A percentile compares a stretch with the other conserved stretches of the same genome.
Conservation (phyloP, 441 rosid species). For the Gossypium davidsonii region DNA sequence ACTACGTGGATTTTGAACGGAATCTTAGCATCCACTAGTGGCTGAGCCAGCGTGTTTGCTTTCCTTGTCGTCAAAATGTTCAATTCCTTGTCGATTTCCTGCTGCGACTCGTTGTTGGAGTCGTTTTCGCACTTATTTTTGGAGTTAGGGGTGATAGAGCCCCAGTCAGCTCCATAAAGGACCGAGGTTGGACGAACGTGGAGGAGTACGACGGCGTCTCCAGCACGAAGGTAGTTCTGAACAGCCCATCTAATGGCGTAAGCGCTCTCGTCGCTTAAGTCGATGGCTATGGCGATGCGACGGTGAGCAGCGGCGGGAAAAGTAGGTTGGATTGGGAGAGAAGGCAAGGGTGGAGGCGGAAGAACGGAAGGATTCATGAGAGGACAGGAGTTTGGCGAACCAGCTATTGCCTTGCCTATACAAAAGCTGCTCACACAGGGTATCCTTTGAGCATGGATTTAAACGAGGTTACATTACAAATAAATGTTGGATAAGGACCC, state of each 20-base stretch:
- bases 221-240: slow-evolving; percentile 42
- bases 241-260: slow-evolving; percentile 42
- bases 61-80: slow-evolving; percentile 38
- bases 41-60: slow-evolving; percentile 45
- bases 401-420: neutral
- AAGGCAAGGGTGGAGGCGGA: neutral
- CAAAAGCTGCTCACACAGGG: neutral
- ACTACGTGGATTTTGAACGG: slow-evolving; percentile 57
- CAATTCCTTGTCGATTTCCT: slow-evolving; percentile 33
- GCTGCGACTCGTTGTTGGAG: slow-evolving; percentile 15
- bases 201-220: slow-evolving; percentile 40
- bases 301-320: slow-evolving; percentile 21
- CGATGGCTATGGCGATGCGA: slow-evolving; percentile 41
- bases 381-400: neutral
- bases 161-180: slow-evolving; percentile 50
- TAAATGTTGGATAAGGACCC: too few relatives aligned
- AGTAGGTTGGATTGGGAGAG: neutral
- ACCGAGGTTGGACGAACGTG: slow-evolving; percentile 36
- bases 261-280: slow-evolving; percentile 44
- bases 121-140: neutral
- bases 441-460: neutral
- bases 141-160: slow-evolving; percentile 17
- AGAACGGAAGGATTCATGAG: neutral
- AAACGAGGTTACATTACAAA: too few relatives aligned
- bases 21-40: slow-evolving; percentile 45